Evolutionary conservation across 192 early-diverging fungal species (phyloP).

Genomic region (Podila epigama): DNA sequence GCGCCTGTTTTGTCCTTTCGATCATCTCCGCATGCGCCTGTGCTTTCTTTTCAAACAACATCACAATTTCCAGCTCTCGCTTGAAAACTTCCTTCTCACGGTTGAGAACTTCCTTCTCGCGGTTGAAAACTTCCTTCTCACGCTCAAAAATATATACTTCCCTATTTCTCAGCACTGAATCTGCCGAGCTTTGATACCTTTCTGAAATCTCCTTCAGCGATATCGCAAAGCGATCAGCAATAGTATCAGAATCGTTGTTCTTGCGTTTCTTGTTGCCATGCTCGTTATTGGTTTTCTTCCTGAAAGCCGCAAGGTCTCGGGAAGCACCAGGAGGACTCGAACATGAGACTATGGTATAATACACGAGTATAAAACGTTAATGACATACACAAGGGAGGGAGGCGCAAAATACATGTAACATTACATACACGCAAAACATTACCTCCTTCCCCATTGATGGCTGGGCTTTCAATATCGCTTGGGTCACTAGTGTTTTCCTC

Average conservation of each 20-base stretch:
- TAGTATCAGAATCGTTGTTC: neutral
- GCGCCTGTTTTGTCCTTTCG: no score
- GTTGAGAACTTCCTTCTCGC: neutral
- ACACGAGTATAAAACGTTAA: neutral
- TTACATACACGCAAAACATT: neutral
- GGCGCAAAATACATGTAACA: neutral
- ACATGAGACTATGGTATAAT: no score
- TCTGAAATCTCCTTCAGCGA: neutral
- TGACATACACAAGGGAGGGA: neutral
- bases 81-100: neutral
- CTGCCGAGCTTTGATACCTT: neutral
- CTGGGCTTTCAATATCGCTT: no score
- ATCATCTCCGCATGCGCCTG: no score
- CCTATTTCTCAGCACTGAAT: neutral
- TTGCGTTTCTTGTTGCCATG: neutral
- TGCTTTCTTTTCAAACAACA: no score
- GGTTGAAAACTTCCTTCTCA: no score
- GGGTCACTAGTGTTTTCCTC: slow-evolving; percentile 3
- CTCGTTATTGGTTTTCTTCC: no score
- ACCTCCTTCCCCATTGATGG: no score
- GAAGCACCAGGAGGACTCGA: no score
- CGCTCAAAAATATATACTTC: neutral
- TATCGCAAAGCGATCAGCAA: neutral
- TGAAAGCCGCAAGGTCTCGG: no score
- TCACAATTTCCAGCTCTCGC: neutral